phyloP scores from a whole-genome alignment of 306 rosid genomes.

The Medicago truncatula region DNA sequence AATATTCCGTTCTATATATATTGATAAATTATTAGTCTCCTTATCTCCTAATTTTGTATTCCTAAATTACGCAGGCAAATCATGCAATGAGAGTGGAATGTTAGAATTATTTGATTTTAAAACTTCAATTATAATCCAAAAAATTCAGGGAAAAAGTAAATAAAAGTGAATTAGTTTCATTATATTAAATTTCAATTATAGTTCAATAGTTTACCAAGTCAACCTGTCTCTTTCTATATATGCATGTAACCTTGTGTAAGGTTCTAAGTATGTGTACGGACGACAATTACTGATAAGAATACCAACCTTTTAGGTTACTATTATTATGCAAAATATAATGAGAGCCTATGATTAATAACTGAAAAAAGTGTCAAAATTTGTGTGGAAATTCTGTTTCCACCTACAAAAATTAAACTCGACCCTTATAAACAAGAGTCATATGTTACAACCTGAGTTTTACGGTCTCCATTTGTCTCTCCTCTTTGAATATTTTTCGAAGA shows the following conservation, averaged over 20 bases:
- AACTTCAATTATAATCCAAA: neutral
- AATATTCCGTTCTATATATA: no score
- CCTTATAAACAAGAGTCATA: neutral
- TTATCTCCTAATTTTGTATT: no score
- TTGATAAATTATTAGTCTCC: neutral
- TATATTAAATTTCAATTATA: neutral
- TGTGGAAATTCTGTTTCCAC: neutral
- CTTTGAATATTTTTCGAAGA: neutral
- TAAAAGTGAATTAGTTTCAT: neutral
- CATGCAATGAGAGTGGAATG: neutral
- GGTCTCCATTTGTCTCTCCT: conserved; percentile 2
- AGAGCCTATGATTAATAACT: conserved; percentile 16
- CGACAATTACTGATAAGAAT: neutral
- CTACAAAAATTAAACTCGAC: neutral
- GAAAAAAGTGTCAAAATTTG: conserved; percentile 1
- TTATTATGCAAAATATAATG: conserved; percentile 1
- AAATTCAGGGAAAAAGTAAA: neutral
- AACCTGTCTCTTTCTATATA: neutral
- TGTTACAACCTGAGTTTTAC: neutral
- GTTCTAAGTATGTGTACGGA: neutral
- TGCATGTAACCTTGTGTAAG: neutral
- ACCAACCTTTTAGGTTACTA: neutral
- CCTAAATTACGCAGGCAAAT: neutral
- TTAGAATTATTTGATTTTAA: neutral
- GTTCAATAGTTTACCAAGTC: neutral